phyloP scores from a whole-genome alignment of 352 stramenopile species.

The Pythium aquatile region DNA sequence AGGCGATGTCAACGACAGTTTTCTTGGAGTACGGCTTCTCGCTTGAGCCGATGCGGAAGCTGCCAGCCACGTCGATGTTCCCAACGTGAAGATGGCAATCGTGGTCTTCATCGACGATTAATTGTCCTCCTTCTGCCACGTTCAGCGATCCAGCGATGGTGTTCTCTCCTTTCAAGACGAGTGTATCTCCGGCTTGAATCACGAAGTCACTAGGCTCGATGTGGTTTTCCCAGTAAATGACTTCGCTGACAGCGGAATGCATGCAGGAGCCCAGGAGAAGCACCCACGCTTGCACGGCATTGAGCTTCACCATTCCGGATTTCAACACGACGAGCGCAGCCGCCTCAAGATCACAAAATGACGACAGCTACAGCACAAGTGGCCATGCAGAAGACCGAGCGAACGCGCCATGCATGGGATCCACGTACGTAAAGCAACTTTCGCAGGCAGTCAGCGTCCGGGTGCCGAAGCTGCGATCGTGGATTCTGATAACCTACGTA shows the following conservation, averaged over 20 bases:
- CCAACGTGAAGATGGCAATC: conserved; percentile 28
- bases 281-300: background rate
- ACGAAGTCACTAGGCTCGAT: conserved; percentile 25
- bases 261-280: background rate
- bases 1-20: conserved; percentile 39
- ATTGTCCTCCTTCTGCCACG: conserved; percentile 18
- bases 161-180: conserved; percentile 35
- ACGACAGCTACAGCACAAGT: background rate
- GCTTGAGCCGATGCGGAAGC: conserved; percentile 32
- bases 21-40: conserved; percentile 33
- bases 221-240: conserved; percentile 32
- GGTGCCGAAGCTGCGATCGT: background rate
- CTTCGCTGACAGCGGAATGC: background rate
- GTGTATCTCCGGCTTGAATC: conserved; percentile 22
- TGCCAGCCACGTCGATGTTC: conserved; percentile 33
- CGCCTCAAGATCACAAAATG: background rate
- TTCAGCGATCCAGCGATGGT: conserved; percentile 26
- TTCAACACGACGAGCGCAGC: background rate
- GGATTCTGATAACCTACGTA: conserved; percentile 15
- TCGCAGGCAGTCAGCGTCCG: background rate
- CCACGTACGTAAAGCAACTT: background rate
- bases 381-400: background rate
- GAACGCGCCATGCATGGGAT: background rate
- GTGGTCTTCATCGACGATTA: conserved; percentile 23
- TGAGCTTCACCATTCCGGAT: background rate